These are phyloP conservation scores for Arachnomyces sp. DNA, from an alignment of 2,329 filamentous ascomycete genomes.

Conservation along the genomic window DNA sequence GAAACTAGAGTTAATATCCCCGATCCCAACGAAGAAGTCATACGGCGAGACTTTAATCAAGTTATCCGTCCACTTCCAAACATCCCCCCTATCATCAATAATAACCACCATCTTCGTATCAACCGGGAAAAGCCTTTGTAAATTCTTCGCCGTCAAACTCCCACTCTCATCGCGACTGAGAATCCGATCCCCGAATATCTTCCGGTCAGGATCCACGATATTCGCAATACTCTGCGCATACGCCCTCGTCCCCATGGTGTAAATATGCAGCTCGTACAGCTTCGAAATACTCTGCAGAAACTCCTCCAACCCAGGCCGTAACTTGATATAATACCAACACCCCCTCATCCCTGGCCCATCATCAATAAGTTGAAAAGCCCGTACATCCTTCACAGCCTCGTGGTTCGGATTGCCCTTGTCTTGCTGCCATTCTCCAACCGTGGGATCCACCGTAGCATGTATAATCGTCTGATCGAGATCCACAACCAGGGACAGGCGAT, in stretches of 20 bases:
- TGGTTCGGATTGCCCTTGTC: constrained; percentile 86
- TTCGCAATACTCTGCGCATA: constrained; percentile 87
- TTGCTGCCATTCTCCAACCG: constrained; percentile 88
- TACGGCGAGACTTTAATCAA: constrained; percentile 92
- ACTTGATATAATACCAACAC: constrained; percentile 98
- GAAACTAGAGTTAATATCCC: constrained; percentile 97
- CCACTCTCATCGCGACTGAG: constrained; percentile 96
- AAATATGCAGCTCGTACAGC: constrained; percentile 91
- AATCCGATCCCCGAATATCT: constrained; percentile 86
- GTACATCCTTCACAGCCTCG: constrained; percentile 79
- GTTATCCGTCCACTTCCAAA: constrained; percentile 90
- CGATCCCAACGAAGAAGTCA: constrained; percentile 96
- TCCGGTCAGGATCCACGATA: constrained; percentile 83
- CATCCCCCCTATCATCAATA: constrained; percentile 92
- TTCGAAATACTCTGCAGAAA: constrained; percentile 72
- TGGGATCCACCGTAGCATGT: constrained; percentile 93
- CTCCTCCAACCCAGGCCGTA: constrained; percentile 73
- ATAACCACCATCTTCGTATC: constrained; percentile 99
- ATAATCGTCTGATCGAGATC: constrained; percentile 98
- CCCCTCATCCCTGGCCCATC: constrained; percentile 66
- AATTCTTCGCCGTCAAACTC: constrained; percentile 79
- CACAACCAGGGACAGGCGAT: constrained; percentile 87
- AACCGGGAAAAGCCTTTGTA: constrained; percentile 86
- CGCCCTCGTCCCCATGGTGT: constrained; percentile 97
- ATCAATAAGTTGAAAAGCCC: constrained; percentile 79